Conservation (phyloP, 768 basidiomycete species). For the Tulasnella sp. region DNA sequence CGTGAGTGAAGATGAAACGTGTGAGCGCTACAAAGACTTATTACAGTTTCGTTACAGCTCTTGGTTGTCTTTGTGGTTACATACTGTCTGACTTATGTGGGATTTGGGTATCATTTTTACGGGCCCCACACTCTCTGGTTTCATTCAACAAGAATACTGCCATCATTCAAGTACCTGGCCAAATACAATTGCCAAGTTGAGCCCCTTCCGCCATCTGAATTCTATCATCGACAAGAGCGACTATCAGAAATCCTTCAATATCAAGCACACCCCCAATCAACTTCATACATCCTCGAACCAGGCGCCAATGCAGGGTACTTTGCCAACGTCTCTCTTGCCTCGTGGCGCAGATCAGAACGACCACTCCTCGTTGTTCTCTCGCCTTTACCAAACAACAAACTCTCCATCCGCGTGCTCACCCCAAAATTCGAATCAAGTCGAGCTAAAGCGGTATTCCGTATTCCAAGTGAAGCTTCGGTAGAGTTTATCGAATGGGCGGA, state of each 20-base stretch:
- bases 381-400: constrained; percentile 27
- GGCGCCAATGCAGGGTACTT: constrained; percentile 58
- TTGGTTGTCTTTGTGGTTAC: too few species aligned
- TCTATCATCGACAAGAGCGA: constrained; percentile 38
- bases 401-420: constrained; percentile 50
- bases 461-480: constrained; percentile 32
- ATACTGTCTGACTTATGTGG: too few species aligned
- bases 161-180: too few species aligned
- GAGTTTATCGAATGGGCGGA: constrained; percentile 38
- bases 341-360: constrained; percentile 67
- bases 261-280: constrained; percentile 42
- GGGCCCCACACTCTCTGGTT: too few species aligned
- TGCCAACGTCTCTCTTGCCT: constrained; percentile 47
- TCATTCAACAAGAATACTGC: too few species aligned
- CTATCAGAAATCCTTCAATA: constrained; percentile 39
- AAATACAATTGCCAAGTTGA: too few species aligned
- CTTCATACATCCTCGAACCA: constrained; percentile 70
- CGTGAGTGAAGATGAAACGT: too few species aligned
- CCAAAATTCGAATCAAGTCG: constrained; percentile 66
- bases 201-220: constrained; percentile 32
- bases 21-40: too few species aligned
- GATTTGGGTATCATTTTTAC: too few species aligned
- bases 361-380: constrained; percentile 58
- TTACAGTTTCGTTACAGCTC: too few species aligned
- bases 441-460: constrained; percentile 39